These are phyloP conservation scores for Clathrus columnatus DNA, from an alignment of 768 basidiomycete species.

Conservation along the genomic window DNA sequence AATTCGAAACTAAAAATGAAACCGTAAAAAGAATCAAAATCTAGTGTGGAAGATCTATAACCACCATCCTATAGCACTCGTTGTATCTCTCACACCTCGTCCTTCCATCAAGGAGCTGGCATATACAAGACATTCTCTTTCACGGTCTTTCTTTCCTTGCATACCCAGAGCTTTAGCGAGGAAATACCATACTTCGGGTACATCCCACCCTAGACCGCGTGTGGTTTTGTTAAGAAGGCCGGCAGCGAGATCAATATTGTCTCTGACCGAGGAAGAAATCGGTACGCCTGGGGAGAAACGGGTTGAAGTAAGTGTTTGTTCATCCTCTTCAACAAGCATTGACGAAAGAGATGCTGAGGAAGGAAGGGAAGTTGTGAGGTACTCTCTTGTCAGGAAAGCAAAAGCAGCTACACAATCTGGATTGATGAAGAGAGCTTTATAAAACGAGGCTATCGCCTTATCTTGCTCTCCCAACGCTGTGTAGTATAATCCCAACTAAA, in stretches of 20 bases:
- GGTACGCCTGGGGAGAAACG: constrained; percentile 13
- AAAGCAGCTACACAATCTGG: constrained; percentile 71
- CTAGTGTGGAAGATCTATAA: constrained; percentile 25
- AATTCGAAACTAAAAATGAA: too few relatives aligned
- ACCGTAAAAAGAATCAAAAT: too few relatives aligned
- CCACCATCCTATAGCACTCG: constrained; percentile 61
- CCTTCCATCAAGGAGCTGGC: constrained; percentile 59
- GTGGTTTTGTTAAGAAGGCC: constrained; percentile 72
- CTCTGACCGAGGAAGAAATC: constrained; percentile 12
- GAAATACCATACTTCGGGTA: constrained; percentile 92
- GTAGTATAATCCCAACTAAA: constrained; percentile 68
- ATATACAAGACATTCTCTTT: constrained; percentile 62
- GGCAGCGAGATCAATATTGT: constrained; percentile 72
- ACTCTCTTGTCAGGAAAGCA: constrained; percentile 69
- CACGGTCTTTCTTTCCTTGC: constrained; percentile 62
- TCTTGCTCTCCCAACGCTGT: constrained; percentile 43
- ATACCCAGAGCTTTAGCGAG: constrained; percentile 73
- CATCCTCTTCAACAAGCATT: background rate
- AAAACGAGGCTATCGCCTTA: constrained; percentile 66
- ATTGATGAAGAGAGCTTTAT: constrained; percentile 84
- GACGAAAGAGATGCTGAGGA: constrained; percentile 13
- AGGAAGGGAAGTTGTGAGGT: constrained; percentile 39
- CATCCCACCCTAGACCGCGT: constrained; percentile 78
- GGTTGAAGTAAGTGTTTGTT: constrained; percentile 12
- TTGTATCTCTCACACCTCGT: constrained; percentile 55